Conservation (phyloP, 495 filamentous ascomycete genomes). For the Penicillium mononematosum region DNA sequence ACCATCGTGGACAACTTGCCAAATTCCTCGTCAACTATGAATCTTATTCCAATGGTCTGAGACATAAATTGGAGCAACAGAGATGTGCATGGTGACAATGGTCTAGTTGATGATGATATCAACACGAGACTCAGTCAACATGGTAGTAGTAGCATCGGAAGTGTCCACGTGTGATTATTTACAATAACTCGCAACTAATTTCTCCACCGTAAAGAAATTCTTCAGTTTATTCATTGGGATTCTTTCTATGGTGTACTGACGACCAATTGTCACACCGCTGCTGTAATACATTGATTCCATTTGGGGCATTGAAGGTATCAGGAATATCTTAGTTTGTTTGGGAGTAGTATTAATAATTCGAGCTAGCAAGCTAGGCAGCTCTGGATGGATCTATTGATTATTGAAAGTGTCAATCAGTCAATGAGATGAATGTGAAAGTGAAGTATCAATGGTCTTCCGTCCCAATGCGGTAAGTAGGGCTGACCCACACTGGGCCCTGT, state of each 20-base stretch:
- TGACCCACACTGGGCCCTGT: slow-evolving; percentile 15
- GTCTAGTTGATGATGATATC: not conserved
- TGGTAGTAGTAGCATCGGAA: not conserved
- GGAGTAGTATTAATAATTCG: fast-evolving
- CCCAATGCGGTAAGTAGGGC: slow-evolving; percentile 26
- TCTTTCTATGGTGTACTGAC: not conserved
- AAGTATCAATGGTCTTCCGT: not conserved
- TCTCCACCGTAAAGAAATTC: no score
- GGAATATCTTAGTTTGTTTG: not conserved
- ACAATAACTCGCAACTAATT: no score
- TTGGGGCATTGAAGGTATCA: not conserved
- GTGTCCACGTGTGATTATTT: not conserved
- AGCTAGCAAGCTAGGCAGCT: not conserved
- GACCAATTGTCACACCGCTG: not conserved
- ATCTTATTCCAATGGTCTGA: not conserved
- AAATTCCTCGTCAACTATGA: not conserved
- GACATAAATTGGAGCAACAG: not conserved
- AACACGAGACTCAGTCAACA: not conserved
- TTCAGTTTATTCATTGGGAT: not conserved
- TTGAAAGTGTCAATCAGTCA: not conserved
- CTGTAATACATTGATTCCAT: not conserved
- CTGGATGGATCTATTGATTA: not conserved
- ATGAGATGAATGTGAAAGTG: not conserved
- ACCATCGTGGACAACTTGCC: not conserved
- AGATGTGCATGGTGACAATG: not conserved